Percentiles rank a stretch among this genome's conserved stretches.
Evolutionary conservation across 148 eudicot species (phyloP).

Genomic region (Cornus kousa): DNA sequence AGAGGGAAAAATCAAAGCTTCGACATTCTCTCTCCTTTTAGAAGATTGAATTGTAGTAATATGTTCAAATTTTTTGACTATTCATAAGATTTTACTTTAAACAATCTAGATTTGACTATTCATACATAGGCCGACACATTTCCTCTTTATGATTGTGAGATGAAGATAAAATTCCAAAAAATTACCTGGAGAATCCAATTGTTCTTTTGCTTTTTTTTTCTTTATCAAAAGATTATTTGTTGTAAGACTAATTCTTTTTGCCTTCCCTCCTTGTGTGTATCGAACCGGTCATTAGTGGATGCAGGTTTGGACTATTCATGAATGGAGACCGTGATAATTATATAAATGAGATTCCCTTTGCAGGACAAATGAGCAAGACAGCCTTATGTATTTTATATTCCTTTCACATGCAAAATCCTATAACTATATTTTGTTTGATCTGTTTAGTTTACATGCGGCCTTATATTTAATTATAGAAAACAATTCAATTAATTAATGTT

Average conservation of each 20-base stretch:
- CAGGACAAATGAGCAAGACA: slow-evolving; percentile 19
- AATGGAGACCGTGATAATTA: neutral
- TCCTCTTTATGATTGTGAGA: neutral
- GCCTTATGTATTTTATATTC: slow-evolving; percentile 19
- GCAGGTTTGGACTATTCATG: neutral
- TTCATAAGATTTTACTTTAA: neutral
- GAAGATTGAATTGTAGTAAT: neutral
- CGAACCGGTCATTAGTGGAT: neutral
- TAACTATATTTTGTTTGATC: slow-evolving; percentile 9
- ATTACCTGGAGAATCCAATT: neutral
- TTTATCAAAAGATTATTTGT: neutral
- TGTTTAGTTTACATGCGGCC: slow-evolving; percentile 9
- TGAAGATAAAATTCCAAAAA: neutral
- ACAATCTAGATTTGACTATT: neutral
- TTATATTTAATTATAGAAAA: slow-evolving; percentile 10
- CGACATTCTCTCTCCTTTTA: neutral
- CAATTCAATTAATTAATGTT: slow-evolving; percentile 21
- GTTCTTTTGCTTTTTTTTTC: neutral
- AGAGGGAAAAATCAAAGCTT: neutral
- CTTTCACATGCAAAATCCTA: slow-evolving; percentile 32
- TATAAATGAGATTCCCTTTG: slow-evolving; percentile 19
- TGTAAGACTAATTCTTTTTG: neutral
- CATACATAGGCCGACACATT: too few species aligned
- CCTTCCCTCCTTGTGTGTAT: neutral
- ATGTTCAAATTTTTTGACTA: neutral